Evolutionary conservation across 305 asterid genomes (phyloP).

Genomic region (Fraxinus ornus): DNA sequence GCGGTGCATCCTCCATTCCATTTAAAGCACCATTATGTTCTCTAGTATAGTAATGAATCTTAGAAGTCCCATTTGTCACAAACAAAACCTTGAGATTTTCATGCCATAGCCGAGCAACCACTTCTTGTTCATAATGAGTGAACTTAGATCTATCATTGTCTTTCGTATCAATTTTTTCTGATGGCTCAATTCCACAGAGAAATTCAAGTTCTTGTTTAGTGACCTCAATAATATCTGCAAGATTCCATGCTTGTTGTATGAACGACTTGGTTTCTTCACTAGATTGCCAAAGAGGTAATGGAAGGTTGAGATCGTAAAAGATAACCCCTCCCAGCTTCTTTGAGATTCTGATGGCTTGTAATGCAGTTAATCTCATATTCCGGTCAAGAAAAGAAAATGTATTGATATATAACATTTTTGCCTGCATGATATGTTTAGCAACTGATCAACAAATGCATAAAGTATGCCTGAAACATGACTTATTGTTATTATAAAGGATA

Average conservation of each 20-base stretch:
- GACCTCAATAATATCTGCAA: conserved; percentile 80
- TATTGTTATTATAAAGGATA: not conserved
- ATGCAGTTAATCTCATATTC: conserved; percentile 67
- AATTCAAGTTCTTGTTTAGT: conserved; percentile 94
- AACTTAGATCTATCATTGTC: conserved; percentile 70
- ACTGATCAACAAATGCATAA: conserved; percentile 18
- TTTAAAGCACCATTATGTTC: conserved; percentile 67
- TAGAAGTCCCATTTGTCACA: conserved; percentile 93
- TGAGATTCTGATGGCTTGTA: conserved; percentile 64
- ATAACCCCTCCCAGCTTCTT: conserved; percentile 68
- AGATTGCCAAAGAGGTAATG: conserved; percentile 85
- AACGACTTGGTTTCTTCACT: conserved; percentile 63
- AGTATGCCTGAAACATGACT: conserved; percentile 5
- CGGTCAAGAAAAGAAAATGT: conserved; percentile 77
- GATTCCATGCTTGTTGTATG: conserved; percentile 64
- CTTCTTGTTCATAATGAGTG: conserved; percentile 74
- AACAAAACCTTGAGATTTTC: conserved; percentile 79
- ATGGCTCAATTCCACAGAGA: conserved; percentile 69
- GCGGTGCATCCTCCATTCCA: conserved; percentile 89
- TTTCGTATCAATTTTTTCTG: conserved; percentile 63
- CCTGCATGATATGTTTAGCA: conserved; percentile 44
- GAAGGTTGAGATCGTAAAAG: conserved; percentile 86
- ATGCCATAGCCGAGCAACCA: conserved; percentile 77
- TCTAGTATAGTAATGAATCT: conserved; percentile 90
- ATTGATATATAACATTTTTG: conserved; percentile 89